Evolutionary conservation across 2,329 filamentous ascomycete genomes (phyloP), one percentile per base, ranked within the genome.

Genomic region (Fusarium tupiense): DNA sequence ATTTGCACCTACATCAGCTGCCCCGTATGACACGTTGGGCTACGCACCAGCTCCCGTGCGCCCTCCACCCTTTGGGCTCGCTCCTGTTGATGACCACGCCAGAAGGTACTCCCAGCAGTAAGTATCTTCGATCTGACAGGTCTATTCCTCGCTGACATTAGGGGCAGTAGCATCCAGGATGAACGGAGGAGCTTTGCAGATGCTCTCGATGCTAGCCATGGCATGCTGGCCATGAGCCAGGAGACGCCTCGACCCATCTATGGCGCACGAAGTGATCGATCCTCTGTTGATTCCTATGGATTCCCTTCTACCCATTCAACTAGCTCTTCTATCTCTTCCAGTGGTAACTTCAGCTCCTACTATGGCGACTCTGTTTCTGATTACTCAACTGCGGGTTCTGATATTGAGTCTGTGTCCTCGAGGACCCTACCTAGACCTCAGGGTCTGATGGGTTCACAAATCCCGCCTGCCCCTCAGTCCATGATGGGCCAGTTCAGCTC

Each of bases 401-500:
- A 98, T 70, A 94, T 97, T 67, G 94, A 96, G 80, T 91, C 92
- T 10, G 89, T 94, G 63, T 89, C 91, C 43, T 95, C 94, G 58
- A 90, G 95, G 77, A 96, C 94, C n/a, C 86, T 98, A 6, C 95
- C 95, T 4, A 89, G 94, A 61, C 94, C 95, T 2, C 91, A 91
- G 33, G 91, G 90, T 43, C 78, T 88, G 61, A 87, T 88, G 84
- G 85, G 86, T 49, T 91, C 88, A 66, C 88, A 87, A 73, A 88
- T 91, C 38, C 94, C 94, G 4, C 94, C 95, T 3, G 94, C 94
- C 24, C 95, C 95, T 4, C 94, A 97, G 81, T 97, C 95, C 2
- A 98, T 99, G 95, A 99, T 99, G 96, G 91, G 94, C 60, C 95
- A 97, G 79, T 98, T 98, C 86, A 98, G 94, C 84, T 98, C 96